Conservation (phyloP, 805 yeast genomes). For the Nakazawaea siamensis region DNA sequence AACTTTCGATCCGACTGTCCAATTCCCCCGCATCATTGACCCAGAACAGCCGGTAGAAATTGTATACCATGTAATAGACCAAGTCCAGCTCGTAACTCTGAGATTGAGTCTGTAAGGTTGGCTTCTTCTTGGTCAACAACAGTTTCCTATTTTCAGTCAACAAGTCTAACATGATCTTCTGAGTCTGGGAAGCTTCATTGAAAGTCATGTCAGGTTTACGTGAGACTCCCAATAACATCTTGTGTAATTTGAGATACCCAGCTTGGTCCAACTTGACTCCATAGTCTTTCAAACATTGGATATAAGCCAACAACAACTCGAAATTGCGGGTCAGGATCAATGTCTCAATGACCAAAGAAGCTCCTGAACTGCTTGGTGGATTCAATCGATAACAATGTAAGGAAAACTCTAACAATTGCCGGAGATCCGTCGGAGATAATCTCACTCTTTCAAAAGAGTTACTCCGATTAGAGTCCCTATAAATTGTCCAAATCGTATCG, state of each 20-base stretch:
- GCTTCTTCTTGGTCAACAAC: slow-evolving; percentile 1
- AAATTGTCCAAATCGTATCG: slow-evolving; percentile 9
- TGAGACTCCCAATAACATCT: neutral
- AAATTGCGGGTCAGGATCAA: slow-evolving; percentile 4
- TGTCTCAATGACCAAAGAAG: slow-evolving; percentile 5
- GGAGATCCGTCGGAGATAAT: neutral
- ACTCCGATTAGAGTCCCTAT: slow-evolving; percentile 8
- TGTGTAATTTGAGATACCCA: slow-evolving; percentile 4
- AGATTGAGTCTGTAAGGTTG: neutral
- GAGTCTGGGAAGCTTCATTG: too few relatives aligned
- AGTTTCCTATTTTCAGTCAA: neutral
- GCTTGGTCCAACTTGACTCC: neutral
- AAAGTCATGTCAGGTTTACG: neutral
- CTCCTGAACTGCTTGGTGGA: neutral
- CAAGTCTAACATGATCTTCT: neutral
- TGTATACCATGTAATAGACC: neutral
- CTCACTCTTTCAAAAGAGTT: neutral
- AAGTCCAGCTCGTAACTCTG: slow-evolving; percentile 1
- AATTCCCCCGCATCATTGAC: neutral
- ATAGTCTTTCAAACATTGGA: neutral
- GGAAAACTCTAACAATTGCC: slow-evolving; percentile 2
- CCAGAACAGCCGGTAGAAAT: slow-evolving; percentile 6
- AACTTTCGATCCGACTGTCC: neutral
- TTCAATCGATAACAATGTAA: neutral
- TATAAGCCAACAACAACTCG: slow-evolving; percentile 1